Evolutionary conservation across 768 basidiomycete species (phyloP), one percentile per base, ranked within the genome.

Genomic region (Lentinula raphanica): DNA sequence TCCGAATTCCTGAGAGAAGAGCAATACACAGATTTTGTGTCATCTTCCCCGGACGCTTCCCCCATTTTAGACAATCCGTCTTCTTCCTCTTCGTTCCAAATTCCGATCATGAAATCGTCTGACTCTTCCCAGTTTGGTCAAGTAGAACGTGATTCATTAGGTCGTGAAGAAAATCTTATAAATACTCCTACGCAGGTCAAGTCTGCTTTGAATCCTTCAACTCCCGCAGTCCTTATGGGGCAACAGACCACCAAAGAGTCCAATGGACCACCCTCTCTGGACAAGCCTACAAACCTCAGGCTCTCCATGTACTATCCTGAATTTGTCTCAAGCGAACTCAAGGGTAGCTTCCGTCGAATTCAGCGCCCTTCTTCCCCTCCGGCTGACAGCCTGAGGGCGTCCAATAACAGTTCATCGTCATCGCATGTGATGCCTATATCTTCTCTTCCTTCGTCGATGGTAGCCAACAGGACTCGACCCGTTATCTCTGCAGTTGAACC

Each of bases 401-500:
- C 19, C 19, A 36, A n/a, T n/a, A n/a, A n/a, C n/a, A n/a, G n/a
- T n/a, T n/a, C 32, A 8, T 35, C 64, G 15, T n/a, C 35, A 29
- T 6, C 44, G 61, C 29, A 8, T 23, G 48, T 51, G 61, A 51
- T 60, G 60, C 39, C 57, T 63, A n/a, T n/a, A n/a, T 50, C 53
- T 60, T 67, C 21, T 62, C 67, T 23, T 48, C 61, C 54, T 75
- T 58, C 79, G 71, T 19, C 72, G 74, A 40, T 61, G 45, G 3
- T 54, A 68, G 31, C 42, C 6, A 36, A 38, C 19, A 42, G 40
- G 7, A 17, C 85, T 89, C 4, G 80, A 81, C 31, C n/a, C n/a
- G 65, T 78, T 2, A 78, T 91, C n/a, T 80, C 93, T 17, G 79
- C 86, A 15, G 67, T 85, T 62, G 83, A 88, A 55, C 93, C 92